phyloP scores from a whole-genome alignment of 768 basidiomycete species.

The Collybia sordida region DNA sequence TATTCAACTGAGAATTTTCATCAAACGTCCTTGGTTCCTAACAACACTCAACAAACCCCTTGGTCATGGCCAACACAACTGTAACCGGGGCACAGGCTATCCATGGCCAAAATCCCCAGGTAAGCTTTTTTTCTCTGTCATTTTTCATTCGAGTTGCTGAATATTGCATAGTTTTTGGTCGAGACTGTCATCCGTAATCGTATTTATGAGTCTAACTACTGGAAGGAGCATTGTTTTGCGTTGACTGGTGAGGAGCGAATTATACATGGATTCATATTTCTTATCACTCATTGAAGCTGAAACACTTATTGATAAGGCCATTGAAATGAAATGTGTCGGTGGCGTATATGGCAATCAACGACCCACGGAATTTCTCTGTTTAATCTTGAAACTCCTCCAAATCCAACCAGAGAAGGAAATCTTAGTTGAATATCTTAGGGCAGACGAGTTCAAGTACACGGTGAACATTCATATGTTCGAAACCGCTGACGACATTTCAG shows the following conservation, averaged over 20 bases:
- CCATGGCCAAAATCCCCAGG: constrained; percentile 97
- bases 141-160: constrained; percentile 8
- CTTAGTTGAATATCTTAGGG: constrained; percentile 88
- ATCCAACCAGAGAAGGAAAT: constrained; percentile 99
- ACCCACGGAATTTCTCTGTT: constrained; percentile 91
- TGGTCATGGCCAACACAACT: constrained; percentile 89
- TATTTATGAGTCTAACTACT: constrained; percentile 92
- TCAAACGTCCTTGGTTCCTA: no score
- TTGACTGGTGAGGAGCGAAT: constrained; percentile 66
- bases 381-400: constrained; percentile 92
- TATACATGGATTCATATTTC: background rate
- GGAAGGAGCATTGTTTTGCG: constrained; percentile 99
- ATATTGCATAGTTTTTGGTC: constrained; percentile 69
- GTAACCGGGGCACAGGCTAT: constrained; percentile 83
- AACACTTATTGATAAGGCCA: constrained; percentile 89
- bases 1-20: no score
- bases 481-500: constrained; percentile 36
- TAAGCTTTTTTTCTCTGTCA: constrained; percentile 25
- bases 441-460: constrained; percentile 96
- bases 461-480: background rate
- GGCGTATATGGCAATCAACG: constrained; percentile 95
- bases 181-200: constrained; percentile 96
- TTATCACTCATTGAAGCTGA: constrained; percentile 57
- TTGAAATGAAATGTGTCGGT: constrained; percentile 78
- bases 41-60: constrained; percentile 14